Percentiles rank a stretch among this genome's conserved stretches.
These are phyloP conservation scores for Camelina sativa DNA, from an alignment of 345 rosid species.

Conservation along the genomic window DNA sequence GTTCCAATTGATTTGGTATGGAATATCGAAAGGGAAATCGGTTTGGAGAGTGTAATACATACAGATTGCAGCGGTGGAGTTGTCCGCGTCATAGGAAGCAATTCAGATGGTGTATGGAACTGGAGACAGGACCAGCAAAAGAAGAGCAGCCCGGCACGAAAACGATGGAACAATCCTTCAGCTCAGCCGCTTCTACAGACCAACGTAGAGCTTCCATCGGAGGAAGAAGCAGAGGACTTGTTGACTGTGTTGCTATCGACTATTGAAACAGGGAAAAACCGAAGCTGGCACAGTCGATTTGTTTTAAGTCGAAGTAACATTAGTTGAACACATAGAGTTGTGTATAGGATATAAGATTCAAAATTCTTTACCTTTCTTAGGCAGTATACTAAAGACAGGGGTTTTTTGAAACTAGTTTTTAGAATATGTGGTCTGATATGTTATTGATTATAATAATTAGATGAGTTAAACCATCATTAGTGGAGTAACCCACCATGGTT, in stretches of 20 bases:
- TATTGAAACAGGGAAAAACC: constrained; percentile 65
- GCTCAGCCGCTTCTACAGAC: constrained; percentile 76
- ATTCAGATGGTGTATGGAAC: constrained; percentile 60
- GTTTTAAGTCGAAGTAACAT: constrained; percentile 62
- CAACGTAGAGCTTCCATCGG: constrained; percentile 62
- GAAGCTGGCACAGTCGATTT: constrained; percentile 55
- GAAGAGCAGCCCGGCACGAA: constrained; percentile 54
- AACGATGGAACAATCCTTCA: constrained; percentile 57
- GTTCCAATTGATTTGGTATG: constrained; percentile 67
- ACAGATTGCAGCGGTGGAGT: constrained; percentile 53
- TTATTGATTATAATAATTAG: no score
- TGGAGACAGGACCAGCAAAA: constrained; percentile 60
- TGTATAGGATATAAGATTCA: constrained; percentile 19
- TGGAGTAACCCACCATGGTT: no score
- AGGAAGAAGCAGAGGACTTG: constrained; percentile 59
- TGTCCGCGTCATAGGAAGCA: constrained; percentile 81
- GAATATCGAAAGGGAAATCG: constrained; percentile 70
- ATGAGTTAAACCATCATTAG: no score
- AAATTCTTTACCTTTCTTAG: not conserved
- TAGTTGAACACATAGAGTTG: constrained; percentile 17
- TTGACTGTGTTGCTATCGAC: constrained; percentile 57
- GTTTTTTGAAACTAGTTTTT: constrained; percentile 20
- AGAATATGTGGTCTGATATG: no score
- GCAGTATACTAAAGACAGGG: constrained; percentile 18
- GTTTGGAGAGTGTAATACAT: constrained; percentile 78